Evolutionary conservation across 495 filamentous ascomycete species (phyloP), one percentile per base, ranked within the genome.

Genomic region (Amphirosellinia nigrospora): DNA sequence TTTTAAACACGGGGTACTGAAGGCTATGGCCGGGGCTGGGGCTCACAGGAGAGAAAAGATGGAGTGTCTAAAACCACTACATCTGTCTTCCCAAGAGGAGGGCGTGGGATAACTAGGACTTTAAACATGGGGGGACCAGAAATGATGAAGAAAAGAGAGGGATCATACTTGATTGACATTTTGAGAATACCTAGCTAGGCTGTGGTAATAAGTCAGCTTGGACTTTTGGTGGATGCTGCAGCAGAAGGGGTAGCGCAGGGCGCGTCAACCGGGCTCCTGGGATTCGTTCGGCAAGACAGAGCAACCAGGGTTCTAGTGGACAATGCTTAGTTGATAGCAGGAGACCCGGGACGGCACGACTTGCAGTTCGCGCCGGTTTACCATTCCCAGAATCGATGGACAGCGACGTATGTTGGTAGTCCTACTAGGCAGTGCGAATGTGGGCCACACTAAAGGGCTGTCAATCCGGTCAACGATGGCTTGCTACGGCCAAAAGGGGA

Each of bases 141-240:
- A 72, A 45, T 58, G 70, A 70, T 50, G 62, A 72, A 72, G 53
- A 62, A 52, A 71, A 71, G 72, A 74, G 72, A 75, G 77, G 66
- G 73, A 75, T 86, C 87, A 80, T 86, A 90, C 88, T 90, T 90
- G 85, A 90, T 85, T 83, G 88, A 90, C 88, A 90, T 90, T 78
- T 82, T 84, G 75, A 82, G 72, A 76, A 72, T 78, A 75, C 74
- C 71, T 79, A 78, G 76, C 79, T 79, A 79, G 79, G 79, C 73
- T 76, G 68, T 69, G 73, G 76, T 72, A 70, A 64, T 55, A 69
- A 60, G 60, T 64, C 56, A 64, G 60, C 68, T 70, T 64, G 59
- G 45, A 46, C 43, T 36, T 58, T 11, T 61, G 48, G 60, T 70
- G 60, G 59, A 70, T 70, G 58, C 66, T 50, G 67, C 62, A 55